Conservation (phyloP, 495 filamentous ascomycete species). For the Haplographium delicatum region DNA sequence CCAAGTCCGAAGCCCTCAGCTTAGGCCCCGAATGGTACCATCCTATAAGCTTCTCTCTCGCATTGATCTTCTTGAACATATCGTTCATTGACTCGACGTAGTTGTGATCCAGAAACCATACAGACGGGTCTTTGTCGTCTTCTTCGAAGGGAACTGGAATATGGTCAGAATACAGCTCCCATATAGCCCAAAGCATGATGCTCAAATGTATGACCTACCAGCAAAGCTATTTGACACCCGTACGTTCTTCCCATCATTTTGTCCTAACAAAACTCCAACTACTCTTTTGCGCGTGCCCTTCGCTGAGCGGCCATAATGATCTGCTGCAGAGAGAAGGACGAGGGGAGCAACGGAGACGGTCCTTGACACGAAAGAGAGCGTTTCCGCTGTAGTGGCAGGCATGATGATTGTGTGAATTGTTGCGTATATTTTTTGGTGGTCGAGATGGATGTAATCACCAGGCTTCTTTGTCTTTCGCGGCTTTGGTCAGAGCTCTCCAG, state of each 20-base stretch:
- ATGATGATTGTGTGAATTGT: constrained; percentile 43
- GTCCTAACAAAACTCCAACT: constrained; percentile 89
- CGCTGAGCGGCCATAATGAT: constrained; percentile 93
- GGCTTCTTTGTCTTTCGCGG: constrained; percentile 24
- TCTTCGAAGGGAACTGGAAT: constrained; percentile 91
- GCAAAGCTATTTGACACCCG: constrained; percentile 99
- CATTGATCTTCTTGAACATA: constrained; percentile 99
- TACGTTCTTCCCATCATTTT: constrained; percentile 91
- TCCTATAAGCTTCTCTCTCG: constrained; percentile 95
- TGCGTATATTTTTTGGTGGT: constrained; percentile 10
- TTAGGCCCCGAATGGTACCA: constrained; percentile 99
- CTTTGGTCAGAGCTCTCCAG: too few relatives aligned
- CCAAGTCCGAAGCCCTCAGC: constrained; percentile 90
- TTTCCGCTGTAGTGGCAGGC: constrained; percentile 93
- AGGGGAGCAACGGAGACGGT: constrained; percentile 96
- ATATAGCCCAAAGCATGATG: background rate
- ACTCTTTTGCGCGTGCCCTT: constrained; percentile 91
- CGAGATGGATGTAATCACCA: constrained; percentile 11
- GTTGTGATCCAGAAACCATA: constrained; percentile 99
- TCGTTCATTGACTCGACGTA: constrained; percentile 99
- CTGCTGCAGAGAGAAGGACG: constrained; percentile 95
- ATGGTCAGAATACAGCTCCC: constrained; percentile 2
- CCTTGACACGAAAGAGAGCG: constrained; percentile 82
- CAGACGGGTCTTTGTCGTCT: constrained; percentile 95
- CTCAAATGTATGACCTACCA: constrained; percentile 48